Conservation (phyloP, 345 rosid genomes). For the Ceriops decandra region DNA sequence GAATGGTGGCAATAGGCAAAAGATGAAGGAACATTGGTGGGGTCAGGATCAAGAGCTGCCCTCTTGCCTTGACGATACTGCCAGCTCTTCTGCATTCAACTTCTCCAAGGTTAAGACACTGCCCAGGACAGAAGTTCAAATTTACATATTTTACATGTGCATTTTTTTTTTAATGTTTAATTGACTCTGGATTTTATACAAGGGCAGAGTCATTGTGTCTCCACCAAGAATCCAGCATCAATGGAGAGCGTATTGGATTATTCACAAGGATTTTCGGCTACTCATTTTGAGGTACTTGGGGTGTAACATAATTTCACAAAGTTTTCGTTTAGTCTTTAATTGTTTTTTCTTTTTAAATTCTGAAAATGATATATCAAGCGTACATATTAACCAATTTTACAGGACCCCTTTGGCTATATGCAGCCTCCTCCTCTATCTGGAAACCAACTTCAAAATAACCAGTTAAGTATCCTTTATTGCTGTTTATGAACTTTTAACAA, state of each 20-base stretch:
- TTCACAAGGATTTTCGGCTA: conserved; percentile 65
- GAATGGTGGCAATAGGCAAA: conserved; percentile 31
- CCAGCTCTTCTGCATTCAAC: conserved; percentile 68
- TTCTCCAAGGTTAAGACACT: conserved; percentile 41
- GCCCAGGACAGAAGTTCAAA: too few relatives aligned
- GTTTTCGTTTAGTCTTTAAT: neutral
- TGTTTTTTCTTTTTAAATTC: neutral
- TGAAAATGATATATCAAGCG: neutral
- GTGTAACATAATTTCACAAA: neutral
- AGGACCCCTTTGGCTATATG: conserved; percentile 41
- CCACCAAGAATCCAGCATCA: conserved; percentile 39
- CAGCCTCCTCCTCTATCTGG: conserved; percentile 41
- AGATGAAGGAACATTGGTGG: conserved; percentile 34
- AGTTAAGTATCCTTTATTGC: conserved; percentile 31
- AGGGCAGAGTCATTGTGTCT: conserved; percentile 36
- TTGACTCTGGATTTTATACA: too few relatives aligned
- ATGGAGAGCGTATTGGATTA: conserved; percentile 52
- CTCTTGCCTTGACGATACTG: conserved; percentile 80
- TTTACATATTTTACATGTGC: too few relatives aligned
- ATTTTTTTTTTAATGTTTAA: too few relatives aligned
- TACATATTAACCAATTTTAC: conserved; percentile 11
- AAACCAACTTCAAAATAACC: conserved; percentile 44
- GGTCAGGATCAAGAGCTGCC: conserved; percentile 30
- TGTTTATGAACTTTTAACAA: too few relatives aligned
- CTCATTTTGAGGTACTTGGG: conserved; percentile 53